Evolutionary conservation across 305 asterid genomes (phyloP), one percentile per base, ranked within the genome.

Genomic region (Ilex paraguariensis): DNA sequence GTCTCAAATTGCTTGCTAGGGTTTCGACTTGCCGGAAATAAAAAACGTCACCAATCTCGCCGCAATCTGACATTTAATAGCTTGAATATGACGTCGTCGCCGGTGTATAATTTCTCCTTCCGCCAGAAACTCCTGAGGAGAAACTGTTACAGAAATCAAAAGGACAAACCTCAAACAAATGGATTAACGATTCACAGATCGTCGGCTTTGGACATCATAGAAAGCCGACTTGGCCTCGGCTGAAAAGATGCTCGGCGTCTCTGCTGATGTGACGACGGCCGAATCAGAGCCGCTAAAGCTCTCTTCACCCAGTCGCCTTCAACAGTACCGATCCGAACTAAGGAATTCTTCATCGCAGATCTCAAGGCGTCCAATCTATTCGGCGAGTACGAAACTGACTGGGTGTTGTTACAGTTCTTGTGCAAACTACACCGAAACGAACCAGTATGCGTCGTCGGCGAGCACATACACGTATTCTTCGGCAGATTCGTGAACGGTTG

Each of bases 281-380:
- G 86, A 68, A 91, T 91, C 79, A 91, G 60, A 46, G 96, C 82
- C 5, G 98, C 83, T 36, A 91, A 56, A 32, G 98, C 95, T 60
- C 98, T 84, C 71, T 79, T 91, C 64, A 91, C 81, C 72, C 87
- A 61, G 77, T 91, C 98, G 0, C 98, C 98, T 76, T 91, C 98
- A 0, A 91, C 98, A 4, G 95, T 88, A 0, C 96, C 95, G 65
- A 91, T 88, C 59, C 98, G 79, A 56, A 91, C 98, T 50, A 91
- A 83, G n/a, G 98, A 88, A 75, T 91, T 91, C 73, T 92, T 91
- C 98, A 91, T 91, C 69, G 98, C 98, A 9, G 98, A 91, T 76
- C 98, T 79, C 81, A 92, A 84, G 77, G 84, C 86, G 68, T 91
- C 85, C 83, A 91, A 59, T 51, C 87, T 77, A 71, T 76, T 83